Evolutionary conservation across 306 rosid genomes (phyloP).

Genomic region (Chamaecrista fasciculata): DNA sequence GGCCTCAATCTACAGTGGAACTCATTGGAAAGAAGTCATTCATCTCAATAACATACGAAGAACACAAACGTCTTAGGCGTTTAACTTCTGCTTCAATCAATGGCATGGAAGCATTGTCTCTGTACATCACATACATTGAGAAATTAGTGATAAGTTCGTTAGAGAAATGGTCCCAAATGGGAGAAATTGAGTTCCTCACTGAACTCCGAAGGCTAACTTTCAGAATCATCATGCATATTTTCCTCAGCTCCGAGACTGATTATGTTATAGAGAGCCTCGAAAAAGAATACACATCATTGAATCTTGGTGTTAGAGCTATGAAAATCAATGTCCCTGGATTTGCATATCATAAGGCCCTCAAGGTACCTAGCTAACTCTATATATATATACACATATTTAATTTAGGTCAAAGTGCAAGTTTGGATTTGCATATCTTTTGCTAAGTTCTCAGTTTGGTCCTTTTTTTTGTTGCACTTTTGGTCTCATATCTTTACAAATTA

Average conservation of each 20-base stretch:
- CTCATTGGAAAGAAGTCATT: constrained; percentile 34
- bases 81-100: constrained; percentile 56
- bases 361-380: neutral
- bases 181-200: neutral
- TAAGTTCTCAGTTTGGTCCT: too few species aligned
- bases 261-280: neutral
- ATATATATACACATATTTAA: too few species aligned
- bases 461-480: too few species aligned
- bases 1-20: constrained; percentile 50
- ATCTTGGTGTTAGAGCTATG: neutral
- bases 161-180: neutral
- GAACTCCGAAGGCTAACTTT: neutral
- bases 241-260: neutral
- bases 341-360: neutral
- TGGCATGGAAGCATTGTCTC: constrained; percentile 47
- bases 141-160: constrained; percentile 8
- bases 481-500: too few species aligned
- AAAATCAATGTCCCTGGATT: neutral
- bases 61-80: constrained; percentile 56
- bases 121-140: constrained; percentile 46
- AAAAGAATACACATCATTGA: neutral
- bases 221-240: neutral
- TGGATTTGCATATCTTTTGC: too few species aligned
- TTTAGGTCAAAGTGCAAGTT: too few species aligned
- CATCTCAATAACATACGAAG: constrained; percentile 44